Evolutionary conservation across 129 eudicot genomes (phyloP), one percentile per base, ranked within the genome.

Genomic region (Flaveria trinervia): DNA sequence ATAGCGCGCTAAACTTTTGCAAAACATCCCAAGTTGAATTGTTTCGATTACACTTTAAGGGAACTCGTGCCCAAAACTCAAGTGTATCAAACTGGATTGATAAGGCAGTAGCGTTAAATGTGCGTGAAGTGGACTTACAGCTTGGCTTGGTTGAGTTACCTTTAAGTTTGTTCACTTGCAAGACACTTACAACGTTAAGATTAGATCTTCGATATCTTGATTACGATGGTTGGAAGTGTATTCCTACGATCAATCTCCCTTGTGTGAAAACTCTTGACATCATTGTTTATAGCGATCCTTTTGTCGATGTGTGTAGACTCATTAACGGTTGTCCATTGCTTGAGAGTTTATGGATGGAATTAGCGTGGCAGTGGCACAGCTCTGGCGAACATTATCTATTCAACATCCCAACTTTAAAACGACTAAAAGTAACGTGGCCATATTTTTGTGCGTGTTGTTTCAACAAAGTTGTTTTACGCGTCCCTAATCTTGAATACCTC

Each of bases 401-500:
- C 60, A 62, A 30, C 28, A 45, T 43, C 17, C 79, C 71, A n/a
- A 61, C 71, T 61, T 61, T 75, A 48, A 75, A 61, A 68, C 13
- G 45, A 23, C 30, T 36, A 22, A 17, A 65, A 65, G 74, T 65
- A 49, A 15, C 20, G 17, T 13, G 7, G 1, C 1, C 0, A 13
- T 22, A 33, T 36, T 36, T 36, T 36, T 36, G 11, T 1, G 5
- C 13, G 13, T 0, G 3, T 12, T 26, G 0, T 51, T 10, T 74
- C n/a, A 56, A 65, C 52, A 73, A 52, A 45, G 49, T 56, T 66
- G 41, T 43, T 39, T 55, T 80, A 14, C 30, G 66, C 3, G 54
- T 57, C 44, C 84, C 70, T 73, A 80, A 67, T 73, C 84, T 80
- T 73, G 84, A 80, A 36, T 44, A 52, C 54, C 26, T 73, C 1